Evolutionary conservation across 495 filamentous ascomycete genomes (phyloP), one percentile per base, ranked within the genome.

Genomic region (Podospora fimiseda): DNA sequence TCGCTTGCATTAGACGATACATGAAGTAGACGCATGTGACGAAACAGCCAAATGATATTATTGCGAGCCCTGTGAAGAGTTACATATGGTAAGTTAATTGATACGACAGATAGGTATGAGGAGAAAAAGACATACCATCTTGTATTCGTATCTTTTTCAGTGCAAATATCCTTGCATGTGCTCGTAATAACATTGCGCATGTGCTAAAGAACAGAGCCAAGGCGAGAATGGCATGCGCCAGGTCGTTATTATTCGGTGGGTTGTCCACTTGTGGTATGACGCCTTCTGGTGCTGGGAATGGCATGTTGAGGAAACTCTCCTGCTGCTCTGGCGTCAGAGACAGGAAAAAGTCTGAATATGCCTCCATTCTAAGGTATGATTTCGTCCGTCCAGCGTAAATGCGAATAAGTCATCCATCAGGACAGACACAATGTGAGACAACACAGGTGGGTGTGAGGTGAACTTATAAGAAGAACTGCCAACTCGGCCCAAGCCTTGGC

Each of bases 221-320:
- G 0, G 58, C 43, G 9, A 59, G 20, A 5, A 63, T 50, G 6
- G 52, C 58, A 18, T 53, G 30, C 13, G 58, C 53, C 2, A 65
- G 51, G 9, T 45, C 39, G 37, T 67, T 67, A 41, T 50, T 41
- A 22, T 67, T 69, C 5, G 55, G 54, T 43, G 59, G 61, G 27
- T 65, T 52, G n/a, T 55, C 60, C 27, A 65, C 60, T 20, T 60
- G 58, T 9, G 66, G 48, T 37, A 50, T 54, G 13, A 62, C 46
- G 46, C 48, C 51, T 11, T 33, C 27, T 33, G 27, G 27, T 33
- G 6, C 27, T 33, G 27, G 27, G 11, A 33, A 33, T 5, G 27
- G 27, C 27, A 33, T 33, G 11, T 33, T 11, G 27, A 33, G 27
- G 11, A 33, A 33, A 5, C 27, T 6, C 11, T 33, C 27, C 27